Percentiles rank a stretch among this genome's conserved stretches.
Evolutionary conservation across 2,329 filamentous ascomycete genomes (phyloP).

Genomic region (Venturia asperata): DNA sequence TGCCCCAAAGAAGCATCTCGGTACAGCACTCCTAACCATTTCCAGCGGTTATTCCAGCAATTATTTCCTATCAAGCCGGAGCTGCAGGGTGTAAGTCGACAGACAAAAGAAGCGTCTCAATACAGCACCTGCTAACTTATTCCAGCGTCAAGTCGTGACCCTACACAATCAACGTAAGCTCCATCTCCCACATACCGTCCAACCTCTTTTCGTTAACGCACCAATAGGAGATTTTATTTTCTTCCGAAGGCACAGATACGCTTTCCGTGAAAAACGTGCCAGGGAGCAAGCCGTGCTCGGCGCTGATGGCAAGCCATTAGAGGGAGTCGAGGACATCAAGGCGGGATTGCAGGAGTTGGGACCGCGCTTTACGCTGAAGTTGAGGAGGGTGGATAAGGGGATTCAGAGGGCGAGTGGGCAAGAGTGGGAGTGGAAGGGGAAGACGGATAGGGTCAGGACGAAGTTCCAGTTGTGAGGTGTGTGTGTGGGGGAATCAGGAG

Average conservation of each 20-base stretch:
- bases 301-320: constrained; percentile 72
- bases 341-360: constrained; percentile 88
- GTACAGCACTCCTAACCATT: too few relatives aligned
- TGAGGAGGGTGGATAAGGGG: constrained; percentile 85
- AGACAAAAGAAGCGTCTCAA: neutral
- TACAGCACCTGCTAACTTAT: neutral
- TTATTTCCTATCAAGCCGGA: constrained; percentile 78
- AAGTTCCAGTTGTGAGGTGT: constrained; percentile 71
- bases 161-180: constrained; percentile 73
- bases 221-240: constrained; percentile 71
- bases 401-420: constrained; percentile 69
- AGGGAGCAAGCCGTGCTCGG: constrained; percentile 82
- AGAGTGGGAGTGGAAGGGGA: constrained; percentile 94
- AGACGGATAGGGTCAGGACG: constrained; percentile 90
- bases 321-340: constrained; percentile 77
- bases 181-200: too few relatives aligned
- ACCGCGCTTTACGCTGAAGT: constrained; percentile 74
- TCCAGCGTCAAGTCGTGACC: constrained; percentile 48
- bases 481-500: neutral
- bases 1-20: neutral
- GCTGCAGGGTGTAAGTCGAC: constrained; percentile 68
- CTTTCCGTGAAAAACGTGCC: constrained; percentile 80
- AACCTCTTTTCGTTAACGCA: too few relatives aligned
- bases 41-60: constrained; percentile 60
- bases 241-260: constrained; percentile 79